Conservation (phyloP, 2,329 filamentous ascomycete species). For the Fusarium sp. region DNA sequence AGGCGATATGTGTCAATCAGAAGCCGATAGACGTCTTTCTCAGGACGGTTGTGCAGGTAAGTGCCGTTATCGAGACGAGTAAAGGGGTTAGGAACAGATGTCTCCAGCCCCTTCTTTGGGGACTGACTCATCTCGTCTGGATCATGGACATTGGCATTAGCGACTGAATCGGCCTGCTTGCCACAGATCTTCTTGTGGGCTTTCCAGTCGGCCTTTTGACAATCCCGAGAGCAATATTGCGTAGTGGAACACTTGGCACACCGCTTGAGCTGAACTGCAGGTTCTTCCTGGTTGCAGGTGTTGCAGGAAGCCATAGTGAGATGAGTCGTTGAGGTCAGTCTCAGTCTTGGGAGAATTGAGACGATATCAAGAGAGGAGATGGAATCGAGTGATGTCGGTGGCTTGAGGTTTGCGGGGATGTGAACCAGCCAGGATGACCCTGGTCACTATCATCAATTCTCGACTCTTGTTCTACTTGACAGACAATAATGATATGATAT, state of each 20-base stretch:
- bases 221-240: slow-evolving; percentile 61
- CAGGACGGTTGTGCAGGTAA: slow-evolving; percentile 55
- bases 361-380: neutral
- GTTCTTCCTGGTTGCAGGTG: slow-evolving; percentile 44
- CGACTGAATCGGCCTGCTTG: slow-evolving; percentile 26
- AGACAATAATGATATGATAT: neutral
- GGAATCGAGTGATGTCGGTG: neutral
- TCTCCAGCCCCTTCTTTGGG: slow-evolving; percentile 44
- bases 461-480: neutral
- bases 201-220: slow-evolving; percentile 62
- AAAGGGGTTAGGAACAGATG: slow-evolving; percentile 49
- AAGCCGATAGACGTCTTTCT: slow-evolving; percentile 55
- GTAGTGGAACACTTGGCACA: slow-evolving; percentile 59
- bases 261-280: slow-evolving; percentile 45
- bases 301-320: slow-evolving; percentile 28
- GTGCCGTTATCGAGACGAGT: slow-evolving; percentile 50
- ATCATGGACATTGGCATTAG: neutral
- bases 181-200: slow-evolving; percentile 56
- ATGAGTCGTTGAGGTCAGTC: neutral
- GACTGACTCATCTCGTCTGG: slow-evolving; percentile 6
- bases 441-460: neutral
- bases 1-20: slow-evolving; percentile 60
- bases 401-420: neutral
- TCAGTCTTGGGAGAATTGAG: neutral
- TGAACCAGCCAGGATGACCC: neutral